Evolutionary conservation across 2,329 filamentous ascomycete genomes (phyloP).

Genomic region (Emydomyces testavorans): DNA sequence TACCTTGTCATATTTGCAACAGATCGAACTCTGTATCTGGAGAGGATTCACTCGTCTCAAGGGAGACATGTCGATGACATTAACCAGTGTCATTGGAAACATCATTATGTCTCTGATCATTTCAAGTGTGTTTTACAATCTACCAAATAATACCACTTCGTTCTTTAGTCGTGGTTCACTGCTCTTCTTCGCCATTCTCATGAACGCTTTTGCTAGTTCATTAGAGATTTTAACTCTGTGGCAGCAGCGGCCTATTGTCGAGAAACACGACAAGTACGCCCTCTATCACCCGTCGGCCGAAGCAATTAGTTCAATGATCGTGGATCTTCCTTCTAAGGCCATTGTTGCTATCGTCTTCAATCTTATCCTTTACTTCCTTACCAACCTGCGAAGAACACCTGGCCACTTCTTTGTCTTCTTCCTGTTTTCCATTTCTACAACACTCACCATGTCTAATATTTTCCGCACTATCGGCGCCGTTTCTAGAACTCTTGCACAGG

Average conservation of each 20-base stretch:
- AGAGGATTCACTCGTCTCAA: conserved; percentile 66
- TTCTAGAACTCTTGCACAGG: conserved; percentile 65
- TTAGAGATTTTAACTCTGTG: conserved; percentile 76
- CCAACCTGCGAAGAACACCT: conserved; percentile 61
- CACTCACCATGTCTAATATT: conserved; percentile 72
- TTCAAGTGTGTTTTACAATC: conserved; percentile 68
- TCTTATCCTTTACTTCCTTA: conserved; percentile 74
- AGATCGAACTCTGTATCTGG: conserved; percentile 66
- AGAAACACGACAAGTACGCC: conserved; percentile 78
- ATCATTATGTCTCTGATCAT: conserved; percentile 66
- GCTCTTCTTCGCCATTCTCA: conserved; percentile 75
- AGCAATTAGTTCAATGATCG: conserved; percentile 64
- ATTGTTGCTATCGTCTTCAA: conserved; percentile 65
- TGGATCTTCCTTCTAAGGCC: conserved; percentile 76
- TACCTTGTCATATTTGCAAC: conserved; percentile 65
- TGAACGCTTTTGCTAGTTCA: conserved; percentile 73
- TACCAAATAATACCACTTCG: conserved; percentile 51
- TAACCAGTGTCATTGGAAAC: conserved; percentile 58
- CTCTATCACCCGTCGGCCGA: conserved; percentile 79
- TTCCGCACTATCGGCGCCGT: conserved; percentile 69
- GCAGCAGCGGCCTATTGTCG: conserved; percentile 79
- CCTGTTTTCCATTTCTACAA: conserved; percentile 61
- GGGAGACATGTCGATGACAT: conserved; percentile 63
- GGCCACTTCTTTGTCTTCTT: conserved; percentile 78
- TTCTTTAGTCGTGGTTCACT: conserved; percentile 72